Evolutionary conservation across 2,329 filamentous ascomycete species (phyloP).

Genomic region (Pseudogymnoascus sp.): DNA sequence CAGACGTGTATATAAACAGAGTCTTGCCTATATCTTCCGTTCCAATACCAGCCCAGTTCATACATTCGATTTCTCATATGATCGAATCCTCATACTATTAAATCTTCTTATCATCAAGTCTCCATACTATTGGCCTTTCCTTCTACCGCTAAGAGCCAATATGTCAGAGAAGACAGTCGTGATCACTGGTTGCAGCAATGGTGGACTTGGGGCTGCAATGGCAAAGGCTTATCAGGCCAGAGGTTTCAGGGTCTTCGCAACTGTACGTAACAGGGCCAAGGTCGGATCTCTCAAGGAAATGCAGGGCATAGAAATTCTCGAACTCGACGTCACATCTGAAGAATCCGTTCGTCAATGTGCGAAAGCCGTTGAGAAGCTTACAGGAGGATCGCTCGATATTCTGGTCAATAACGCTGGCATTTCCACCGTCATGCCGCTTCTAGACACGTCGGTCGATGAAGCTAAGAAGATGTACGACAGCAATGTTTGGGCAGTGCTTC

Average conservation of each 20-base stretch:
- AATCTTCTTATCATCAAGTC: neutral
- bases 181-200: conserved; percentile 34
- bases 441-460: conserved; percentile 25
- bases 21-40: neutral
- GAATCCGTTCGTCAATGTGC: conserved; percentile 14
- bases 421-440: conserved; percentile 27
- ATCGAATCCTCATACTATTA: neutral
- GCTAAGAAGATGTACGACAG: conserved; percentile 28
- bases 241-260: conserved; percentile 36
- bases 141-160: neutral
- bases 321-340: conserved; percentile 33
- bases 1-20: neutral
- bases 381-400: conserved; percentile 31
- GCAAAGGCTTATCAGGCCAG: conserved; percentile 32
- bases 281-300: conserved; percentile 22
- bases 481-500: conserved; percentile 19
- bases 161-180: conserved; percentile 20
- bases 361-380: conserved; percentile 23
- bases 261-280: conserved; percentile 32
- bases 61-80: neutral
- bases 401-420: conserved; percentile 40
- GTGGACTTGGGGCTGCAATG: conserved; percentile 36
- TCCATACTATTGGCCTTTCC: neutral
- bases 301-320: conserved; percentile 27
- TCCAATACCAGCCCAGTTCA: neutral